Base-by-base conservation (phyloP, 2,329 filamentous ascomycete species). In the Thelonectria rubi region DNA sequence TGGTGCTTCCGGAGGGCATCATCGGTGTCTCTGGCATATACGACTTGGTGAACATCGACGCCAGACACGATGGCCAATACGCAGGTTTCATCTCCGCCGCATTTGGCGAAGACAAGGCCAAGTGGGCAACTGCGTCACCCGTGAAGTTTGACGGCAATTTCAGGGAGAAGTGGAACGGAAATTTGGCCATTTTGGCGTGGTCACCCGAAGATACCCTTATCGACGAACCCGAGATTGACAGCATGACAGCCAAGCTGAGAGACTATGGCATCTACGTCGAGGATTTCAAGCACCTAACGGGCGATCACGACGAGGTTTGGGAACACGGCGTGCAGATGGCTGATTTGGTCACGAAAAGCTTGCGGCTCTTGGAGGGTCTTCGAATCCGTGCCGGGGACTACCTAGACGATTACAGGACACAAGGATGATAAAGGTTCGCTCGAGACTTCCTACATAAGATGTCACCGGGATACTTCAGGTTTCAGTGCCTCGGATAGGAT, bases 11-110 rank as follows among this genome's bases (percentile, higher is more conserved):
- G 0, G 70, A 77, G 3, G 84, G 82, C 4, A 75, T 91, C n/a
- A 72, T 91, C 5, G 84, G 87, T 34, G 75, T 91, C 18, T 84
- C 85, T 57, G 90, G 90, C 1, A 86, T 93, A 20, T 92, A 91
- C 74, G 85, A 90, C 69, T 74, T 93, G 10, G 79, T 80, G 8
- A 81, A 81, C 0, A 75, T 92, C 18, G 77, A 81, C 24, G 74
- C 78, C 48, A 78, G 82, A 8, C 78, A 83, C 37, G 73, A 71
- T 17, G 78, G 77, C 6, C 73, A 69, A 26, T 93, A 92, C 72
- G 72, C 76, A 6, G 79, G 80, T 3, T 88, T 93, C 63, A 78
- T 90, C 18, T 69, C 75, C 3, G 81, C 78, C 6, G 88, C 89
- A 1, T 92, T 92, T 74, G 88, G 90, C 0, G 58, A 72, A 2